phyloP scores from a whole-genome alignment of 2,329 filamentous ascomycete species.

The Colletotrichum sp. region DNA sequence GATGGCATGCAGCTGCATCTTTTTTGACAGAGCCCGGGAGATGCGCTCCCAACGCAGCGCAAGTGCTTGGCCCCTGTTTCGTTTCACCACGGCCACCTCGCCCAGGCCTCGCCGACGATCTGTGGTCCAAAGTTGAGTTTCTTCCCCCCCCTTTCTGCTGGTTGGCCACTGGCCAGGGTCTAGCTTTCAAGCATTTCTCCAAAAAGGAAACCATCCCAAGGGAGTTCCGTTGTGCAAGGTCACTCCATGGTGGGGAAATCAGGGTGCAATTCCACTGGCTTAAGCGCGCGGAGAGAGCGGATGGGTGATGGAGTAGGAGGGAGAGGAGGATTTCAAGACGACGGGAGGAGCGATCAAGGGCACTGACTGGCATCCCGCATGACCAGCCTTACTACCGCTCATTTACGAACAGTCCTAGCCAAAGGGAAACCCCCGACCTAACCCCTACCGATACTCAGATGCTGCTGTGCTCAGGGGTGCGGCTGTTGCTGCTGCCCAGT shows the following conservation, averaged over 20 bases:
- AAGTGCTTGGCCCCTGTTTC: slow-evolving; percentile 20
- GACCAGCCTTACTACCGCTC: neutral
- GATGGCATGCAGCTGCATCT: neutral
- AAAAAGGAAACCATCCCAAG: neutral
- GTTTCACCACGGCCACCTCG: slow-evolving; percentile 19
- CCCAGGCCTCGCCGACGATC: slow-evolving; percentile 15
- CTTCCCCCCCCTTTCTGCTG: neutral
- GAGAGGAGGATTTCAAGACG: neutral
- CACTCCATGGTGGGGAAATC: neutral
- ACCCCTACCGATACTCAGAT: neutral
- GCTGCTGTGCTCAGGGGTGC: slow-evolving; percentile 19
- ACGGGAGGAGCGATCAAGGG: neutral
- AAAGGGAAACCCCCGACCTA: neutral
- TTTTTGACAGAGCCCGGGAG: slow-evolving; percentile 9
- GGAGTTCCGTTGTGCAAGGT: neutral
- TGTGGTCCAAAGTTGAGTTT: neutral
- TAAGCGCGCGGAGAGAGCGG: neutral
- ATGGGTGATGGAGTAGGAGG: neutral
- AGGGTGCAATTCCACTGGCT: neutral
- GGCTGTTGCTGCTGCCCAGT: neutral
- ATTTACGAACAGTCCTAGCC: neutral
- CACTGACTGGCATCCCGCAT: slow-evolving; percentile 7
- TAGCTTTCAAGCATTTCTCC: neutral
- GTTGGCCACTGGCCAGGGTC: neutral
- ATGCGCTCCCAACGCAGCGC: neutral